Percentiles rank a stretch among this genome's conserved stretches.
Evolutionary conservation across 108 stramenopile species (phyloP).

Genomic region (Fistulifera pelliculosa): DNA sequence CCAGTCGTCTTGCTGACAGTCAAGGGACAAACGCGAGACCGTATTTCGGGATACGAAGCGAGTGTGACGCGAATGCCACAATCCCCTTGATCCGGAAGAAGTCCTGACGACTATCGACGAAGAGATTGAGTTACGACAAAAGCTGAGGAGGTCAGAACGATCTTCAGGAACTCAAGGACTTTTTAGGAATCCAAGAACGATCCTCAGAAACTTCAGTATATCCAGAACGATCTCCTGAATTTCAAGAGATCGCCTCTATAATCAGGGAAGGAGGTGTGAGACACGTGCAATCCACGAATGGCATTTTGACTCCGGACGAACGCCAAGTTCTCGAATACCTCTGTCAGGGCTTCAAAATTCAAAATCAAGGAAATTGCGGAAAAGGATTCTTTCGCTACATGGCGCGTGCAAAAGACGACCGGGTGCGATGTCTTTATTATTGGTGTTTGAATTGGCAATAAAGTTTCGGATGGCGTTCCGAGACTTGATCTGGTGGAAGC

Average conservation of each 20-base stretch:
- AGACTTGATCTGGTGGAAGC: too few relatives aligned
- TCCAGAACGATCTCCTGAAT: too few relatives aligned
- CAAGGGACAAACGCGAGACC: conserved; percentile 70
- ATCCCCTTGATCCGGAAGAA: conserved; percentile 85
- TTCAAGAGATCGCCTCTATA: conserved; percentile 24
- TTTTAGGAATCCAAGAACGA: too few relatives aligned
- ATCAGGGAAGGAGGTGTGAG: conserved; percentile 13
- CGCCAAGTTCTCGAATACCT: conserved; percentile 28
- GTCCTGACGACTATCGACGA: conserved; percentile 72
- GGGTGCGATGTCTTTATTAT: too few relatives aligned
- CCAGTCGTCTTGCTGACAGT: conserved; percentile 81
- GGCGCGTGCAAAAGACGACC: conserved; percentile 2
- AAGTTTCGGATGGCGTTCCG: too few relatives aligned
- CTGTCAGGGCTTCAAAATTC: conserved; percentile 32
- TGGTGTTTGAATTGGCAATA: too few relatives aligned
- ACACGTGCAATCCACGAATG: conserved; percentile 24
- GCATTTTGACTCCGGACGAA: conserved; percentile 36
- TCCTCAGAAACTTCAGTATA: too few relatives aligned
- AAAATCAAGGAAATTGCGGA: conserved; percentile 40
- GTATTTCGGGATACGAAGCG: conserved; percentile 75
- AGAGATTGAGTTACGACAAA: conserved; percentile 18
- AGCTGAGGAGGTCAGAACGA: conserved; percentile 18
- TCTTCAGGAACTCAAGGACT: conserved; percentile 26
- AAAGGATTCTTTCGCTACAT: conserved; percentile 7
- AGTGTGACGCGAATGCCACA: conserved; percentile 71